phyloP scores from a whole-genome alignment of 2,329 filamentous ascomycete species.

The Botryotinia narcissicola region DNA sequence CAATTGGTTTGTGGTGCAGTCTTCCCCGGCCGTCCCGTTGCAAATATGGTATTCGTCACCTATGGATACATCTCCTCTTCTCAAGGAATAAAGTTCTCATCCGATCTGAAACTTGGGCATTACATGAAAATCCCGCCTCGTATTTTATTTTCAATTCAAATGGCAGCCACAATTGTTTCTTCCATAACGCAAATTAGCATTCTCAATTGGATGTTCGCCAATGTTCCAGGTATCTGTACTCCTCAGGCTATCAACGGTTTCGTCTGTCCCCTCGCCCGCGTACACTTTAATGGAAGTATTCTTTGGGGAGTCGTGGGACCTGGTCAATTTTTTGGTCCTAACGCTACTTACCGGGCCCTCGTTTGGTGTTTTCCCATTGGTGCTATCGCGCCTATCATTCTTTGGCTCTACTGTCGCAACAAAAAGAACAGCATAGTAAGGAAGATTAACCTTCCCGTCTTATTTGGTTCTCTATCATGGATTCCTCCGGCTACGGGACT shows the following conservation, averaged over 20 bases:
- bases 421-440: slow-evolving; percentile 62
- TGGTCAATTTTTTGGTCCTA: slow-evolving; percentile 73
- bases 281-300: slow-evolving; percentile 88
- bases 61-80: slow-evolving; percentile 88
- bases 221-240: slow-evolving; percentile 76
- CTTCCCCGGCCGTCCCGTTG: slow-evolving; percentile 81
- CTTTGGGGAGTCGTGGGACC: slow-evolving; percentile 88
- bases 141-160: slow-evolving; percentile 75
- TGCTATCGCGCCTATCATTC: slow-evolving; percentile 67
- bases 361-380: slow-evolving; percentile 82
- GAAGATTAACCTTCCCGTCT: slow-evolving; percentile 77
- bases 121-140: slow-evolving; percentile 85
- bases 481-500: slow-evolving; percentile 83
- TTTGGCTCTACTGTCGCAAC: slow-evolving; percentile 69
- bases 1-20: slow-evolving; percentile 79
- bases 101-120: slow-evolving; percentile 82
- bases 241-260: slow-evolving; percentile 80
- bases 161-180: slow-evolving; percentile 71
- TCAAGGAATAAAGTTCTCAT: slow-evolving; percentile 85
- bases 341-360: slow-evolving; percentile 70
- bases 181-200: slow-evolving; percentile 79
- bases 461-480: slow-evolving; percentile 81
- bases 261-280: slow-evolving; percentile 80
- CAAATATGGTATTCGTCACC: slow-evolving; percentile 91
- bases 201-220: slow-evolving; percentile 85